Evolutionary conservation across 2,329 filamentous ascomycete species (phyloP).

Genomic region (Phyllosticta capitalensis): DNA sequence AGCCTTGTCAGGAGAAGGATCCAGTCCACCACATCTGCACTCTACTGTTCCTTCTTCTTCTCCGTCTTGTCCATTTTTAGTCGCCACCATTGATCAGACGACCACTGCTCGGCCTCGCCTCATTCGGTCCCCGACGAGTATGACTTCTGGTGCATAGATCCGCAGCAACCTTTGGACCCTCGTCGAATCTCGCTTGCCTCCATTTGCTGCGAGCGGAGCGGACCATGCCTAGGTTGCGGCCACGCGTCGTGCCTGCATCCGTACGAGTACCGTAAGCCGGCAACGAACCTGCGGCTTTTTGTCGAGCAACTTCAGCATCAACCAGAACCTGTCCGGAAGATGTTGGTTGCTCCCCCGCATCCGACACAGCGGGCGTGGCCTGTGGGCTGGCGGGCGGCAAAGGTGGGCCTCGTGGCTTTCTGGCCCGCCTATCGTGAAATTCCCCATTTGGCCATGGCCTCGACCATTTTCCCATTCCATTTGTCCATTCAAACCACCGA

Average conservation of each 20-base stretch:
- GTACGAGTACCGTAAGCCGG: not conserved
- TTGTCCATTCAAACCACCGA: too few species aligned
- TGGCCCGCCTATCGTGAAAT: not conserved
- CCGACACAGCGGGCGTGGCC: not conserved
- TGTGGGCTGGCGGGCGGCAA: not conserved
- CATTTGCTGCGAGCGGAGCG: not conserved
- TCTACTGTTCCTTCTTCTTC: not conserved
- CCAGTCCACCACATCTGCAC: not conserved
- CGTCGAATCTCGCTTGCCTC: not conserved
- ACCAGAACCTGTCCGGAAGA: not conserved
- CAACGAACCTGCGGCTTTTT: not conserved
- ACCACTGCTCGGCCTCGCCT: not conserved
- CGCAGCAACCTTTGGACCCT: not conserved
- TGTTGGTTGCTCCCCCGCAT: not conserved
- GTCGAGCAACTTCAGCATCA: not conserved
- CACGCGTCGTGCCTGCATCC: not conserved
- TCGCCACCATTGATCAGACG: not conserved
- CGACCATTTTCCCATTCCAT: not conserved
- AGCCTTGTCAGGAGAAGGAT: not conserved
- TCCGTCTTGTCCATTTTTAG: not conserved
- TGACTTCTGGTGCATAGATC: not conserved
- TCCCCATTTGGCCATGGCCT: not conserved
- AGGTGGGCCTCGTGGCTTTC: not conserved
- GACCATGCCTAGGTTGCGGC: too few species aligned
- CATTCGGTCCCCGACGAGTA: not conserved